Percentiles rank a stretch among this genome's conserved stretches.
phyloP scores from a whole-genome alignment of 208 protist species.

The Trypanosoma melophagium region DNA sequence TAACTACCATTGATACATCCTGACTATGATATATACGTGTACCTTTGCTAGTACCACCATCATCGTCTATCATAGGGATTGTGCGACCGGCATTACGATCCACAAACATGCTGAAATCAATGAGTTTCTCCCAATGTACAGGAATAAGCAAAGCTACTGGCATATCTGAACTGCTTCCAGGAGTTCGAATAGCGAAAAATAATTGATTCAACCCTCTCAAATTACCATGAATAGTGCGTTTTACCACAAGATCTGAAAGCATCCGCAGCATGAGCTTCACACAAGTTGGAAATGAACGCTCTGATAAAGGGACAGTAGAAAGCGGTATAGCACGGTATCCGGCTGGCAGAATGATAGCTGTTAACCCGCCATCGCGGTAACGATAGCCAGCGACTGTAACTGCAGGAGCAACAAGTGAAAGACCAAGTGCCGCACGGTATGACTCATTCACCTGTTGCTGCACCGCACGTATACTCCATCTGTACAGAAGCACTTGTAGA shows the following conservation, averaged over 20 bases:
- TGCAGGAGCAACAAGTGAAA: slow-evolving; percentile 43
- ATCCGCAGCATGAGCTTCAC: slow-evolving; percentile 54
- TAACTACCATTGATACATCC: slow-evolving; percentile 53
- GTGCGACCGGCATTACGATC: slow-evolving; percentile 83
- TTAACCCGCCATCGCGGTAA: slow-evolving; percentile 64
- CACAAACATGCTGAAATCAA: slow-evolving; percentile 89
- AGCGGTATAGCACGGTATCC: slow-evolving; percentile 54
- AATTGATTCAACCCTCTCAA: slow-evolving; percentile 54
- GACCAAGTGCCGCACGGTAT: slow-evolving; percentile 60
- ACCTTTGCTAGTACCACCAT: slow-evolving; percentile 16
- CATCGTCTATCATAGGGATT: slow-evolving; percentile 57
- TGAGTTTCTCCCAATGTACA: slow-evolving; percentile 79
- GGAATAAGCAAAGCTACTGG: slow-evolving; percentile 46
- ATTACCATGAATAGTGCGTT: slow-evolving; percentile 70
- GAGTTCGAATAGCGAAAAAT: slow-evolving; percentile 47
- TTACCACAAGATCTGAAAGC: slow-evolving; percentile 65
- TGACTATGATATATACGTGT: slow-evolving; percentile 51
- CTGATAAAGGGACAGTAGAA: slow-evolving; percentile 47
- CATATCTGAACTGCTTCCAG: background rate
- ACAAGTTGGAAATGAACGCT: slow-evolving; percentile 47
- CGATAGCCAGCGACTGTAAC: slow-evolving; percentile 45
- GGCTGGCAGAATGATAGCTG: slow-evolving; percentile 49
- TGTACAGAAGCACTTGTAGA: slow-evolving; percentile 55
- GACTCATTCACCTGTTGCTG: slow-evolving; percentile 46
- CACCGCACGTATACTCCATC: slow-evolving; percentile 51